These are phyloP conservation scores for Schizophyllum commune DNA, from an alignment of 1,284 basidiomycete species.

Conservation along the genomic window DNA sequence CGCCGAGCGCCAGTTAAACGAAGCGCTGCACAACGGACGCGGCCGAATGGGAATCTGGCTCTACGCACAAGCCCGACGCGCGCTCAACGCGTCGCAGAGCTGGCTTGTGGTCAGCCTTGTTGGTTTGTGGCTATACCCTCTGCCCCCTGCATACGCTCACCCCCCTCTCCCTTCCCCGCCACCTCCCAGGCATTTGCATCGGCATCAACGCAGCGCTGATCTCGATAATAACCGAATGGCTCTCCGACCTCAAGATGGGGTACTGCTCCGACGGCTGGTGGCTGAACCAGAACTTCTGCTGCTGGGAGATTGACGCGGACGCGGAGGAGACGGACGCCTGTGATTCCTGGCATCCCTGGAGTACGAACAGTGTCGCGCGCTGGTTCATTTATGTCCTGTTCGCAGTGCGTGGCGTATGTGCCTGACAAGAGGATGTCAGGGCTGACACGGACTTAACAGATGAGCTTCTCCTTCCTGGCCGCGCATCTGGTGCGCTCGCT, in stretches of 20 bases:
- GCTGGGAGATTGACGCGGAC: constrained; percentile 89
- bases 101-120: constrained; percentile 81
- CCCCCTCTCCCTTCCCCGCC: not conserved
- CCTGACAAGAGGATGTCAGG: not conserved
- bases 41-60: constrained; percentile 50
- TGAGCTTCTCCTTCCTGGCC: constrained; percentile 73
- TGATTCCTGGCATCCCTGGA: constrained; percentile 93
- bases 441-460: constrained; percentile 32
- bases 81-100: constrained; percentile 57
- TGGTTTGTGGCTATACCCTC: constrained; percentile 44
- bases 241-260: constrained; percentile 95
- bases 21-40: constrained; percentile 39
- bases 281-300: constrained; percentile 97
- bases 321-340: constrained; percentile 77
- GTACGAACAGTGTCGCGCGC: constrained; percentile 61
- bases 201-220: constrained; percentile 93
- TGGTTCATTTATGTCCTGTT: constrained; percentile 88
- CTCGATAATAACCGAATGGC: constrained; percentile 96
- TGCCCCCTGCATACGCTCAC: not conserved
- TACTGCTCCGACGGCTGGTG: constrained; percentile 98
- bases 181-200: constrained; percentile 71
- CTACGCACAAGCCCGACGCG: constrained; percentile 56
- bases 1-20: constrained; percentile 39
- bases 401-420: constrained; percentile 53
- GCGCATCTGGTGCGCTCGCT: constrained; percentile 85